These are phyloP conservation scores for Fusarium ramigenum DNA, from an alignment of 2,329 filamentous ascomycete species.

Conservation along the genomic window DNA sequence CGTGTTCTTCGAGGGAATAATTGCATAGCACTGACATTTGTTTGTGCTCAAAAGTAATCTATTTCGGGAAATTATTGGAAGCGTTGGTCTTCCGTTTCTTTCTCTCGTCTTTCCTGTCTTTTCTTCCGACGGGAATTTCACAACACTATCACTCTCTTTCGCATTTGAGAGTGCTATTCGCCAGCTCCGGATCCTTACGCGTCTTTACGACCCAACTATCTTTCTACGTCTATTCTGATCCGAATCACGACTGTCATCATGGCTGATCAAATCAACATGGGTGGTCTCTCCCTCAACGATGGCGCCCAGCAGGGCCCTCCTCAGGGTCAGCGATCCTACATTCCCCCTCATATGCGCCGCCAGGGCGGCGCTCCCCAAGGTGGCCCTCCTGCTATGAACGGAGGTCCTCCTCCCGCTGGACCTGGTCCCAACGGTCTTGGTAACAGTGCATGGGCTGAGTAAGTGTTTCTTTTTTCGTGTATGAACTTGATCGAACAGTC, in stretches of 20 bases:
- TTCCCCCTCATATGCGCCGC: slow-evolving; percentile 82
- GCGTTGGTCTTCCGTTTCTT: slow-evolving; percentile 48
- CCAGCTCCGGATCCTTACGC: slow-evolving; percentile 29
- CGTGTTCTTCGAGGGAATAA: slow-evolving; percentile 54
- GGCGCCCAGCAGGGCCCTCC: slow-evolving; percentile 44
- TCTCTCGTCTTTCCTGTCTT: slow-evolving; percentile 46
- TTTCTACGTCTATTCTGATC: slow-evolving; percentile 32
- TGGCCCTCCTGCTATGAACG: slow-evolving; percentile 27
- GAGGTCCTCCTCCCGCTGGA: slow-evolving; percentile 29
- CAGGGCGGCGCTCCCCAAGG: slow-evolving; percentile 44
- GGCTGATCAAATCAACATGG: slow-evolving; percentile 88
- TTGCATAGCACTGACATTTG: slow-evolving; percentile 45
- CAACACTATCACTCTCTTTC: slow-evolving; percentile 39
- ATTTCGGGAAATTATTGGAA: slow-evolving; percentile 47
- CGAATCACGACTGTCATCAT: slow-evolving; percentile 61
- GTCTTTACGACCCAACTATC: slow-evolving; percentile 35
- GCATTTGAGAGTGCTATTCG: slow-evolving; percentile 42
- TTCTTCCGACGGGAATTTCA: slow-evolving; percentile 44
- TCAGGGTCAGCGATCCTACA: slow-evolving; percentile 72
- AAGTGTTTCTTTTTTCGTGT: slow-evolving; percentile 48
- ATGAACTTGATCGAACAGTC: not conserved
- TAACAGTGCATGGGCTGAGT: slow-evolving; percentile 72
- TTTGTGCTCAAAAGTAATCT: slow-evolving; percentile 47
- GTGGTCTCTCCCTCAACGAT: slow-evolving; percentile 71
- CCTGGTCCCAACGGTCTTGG: slow-evolving; percentile 60